Conservation (phyloP, 208 protist genomes). For the Trypanosoma conorhini region DNA sequence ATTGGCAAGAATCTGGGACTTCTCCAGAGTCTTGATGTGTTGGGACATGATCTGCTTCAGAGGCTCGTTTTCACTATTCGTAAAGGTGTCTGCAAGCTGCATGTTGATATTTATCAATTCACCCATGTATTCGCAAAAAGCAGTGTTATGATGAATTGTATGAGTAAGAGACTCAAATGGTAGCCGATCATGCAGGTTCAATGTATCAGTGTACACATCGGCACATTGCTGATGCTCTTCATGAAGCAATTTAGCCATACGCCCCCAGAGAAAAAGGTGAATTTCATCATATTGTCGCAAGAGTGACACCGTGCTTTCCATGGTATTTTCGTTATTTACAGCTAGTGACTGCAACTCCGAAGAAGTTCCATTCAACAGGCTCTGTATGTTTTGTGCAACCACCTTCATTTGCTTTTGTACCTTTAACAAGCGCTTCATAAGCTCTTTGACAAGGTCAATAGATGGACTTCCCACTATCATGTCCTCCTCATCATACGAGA, state of each 20-base stretch:
- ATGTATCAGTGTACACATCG: conserved; percentile 65
- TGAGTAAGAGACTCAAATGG: conserved; percentile 77
- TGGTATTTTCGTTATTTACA: conserved; percentile 4
- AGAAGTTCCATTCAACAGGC: neutral
- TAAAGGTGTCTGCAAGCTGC: conserved; percentile 25
- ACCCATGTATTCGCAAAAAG: conserved; percentile 80
- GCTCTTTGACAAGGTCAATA: conserved; percentile 26
- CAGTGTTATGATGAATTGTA: conserved; percentile 71
- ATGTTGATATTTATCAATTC: conserved; percentile 55
- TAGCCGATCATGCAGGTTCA: conserved; percentile 78
- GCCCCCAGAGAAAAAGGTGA: conserved; percentile 43
- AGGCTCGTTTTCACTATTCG: conserved; percentile 6
- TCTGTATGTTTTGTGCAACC: conserved; percentile 14
- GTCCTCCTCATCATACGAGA: conserved; percentile 31
- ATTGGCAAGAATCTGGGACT: conserved; percentile 56
- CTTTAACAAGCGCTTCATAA: conserved; percentile 35
- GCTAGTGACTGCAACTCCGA: neutral
- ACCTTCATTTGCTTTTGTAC: conserved; percentile 30
- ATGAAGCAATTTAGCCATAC: conserved; percentile 55
- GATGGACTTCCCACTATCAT: conserved; percentile 23
- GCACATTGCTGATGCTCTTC: conserved; percentile 69
- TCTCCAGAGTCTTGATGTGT: conserved; percentile 48
- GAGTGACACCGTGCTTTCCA: neutral
- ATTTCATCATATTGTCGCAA: conserved; percentile 25
- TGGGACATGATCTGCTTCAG: conserved; percentile 31